phyloP scores from a whole-genome alignment of 2,329 filamentous ascomycete species.

The Colletotrichum sp. region DNA sequence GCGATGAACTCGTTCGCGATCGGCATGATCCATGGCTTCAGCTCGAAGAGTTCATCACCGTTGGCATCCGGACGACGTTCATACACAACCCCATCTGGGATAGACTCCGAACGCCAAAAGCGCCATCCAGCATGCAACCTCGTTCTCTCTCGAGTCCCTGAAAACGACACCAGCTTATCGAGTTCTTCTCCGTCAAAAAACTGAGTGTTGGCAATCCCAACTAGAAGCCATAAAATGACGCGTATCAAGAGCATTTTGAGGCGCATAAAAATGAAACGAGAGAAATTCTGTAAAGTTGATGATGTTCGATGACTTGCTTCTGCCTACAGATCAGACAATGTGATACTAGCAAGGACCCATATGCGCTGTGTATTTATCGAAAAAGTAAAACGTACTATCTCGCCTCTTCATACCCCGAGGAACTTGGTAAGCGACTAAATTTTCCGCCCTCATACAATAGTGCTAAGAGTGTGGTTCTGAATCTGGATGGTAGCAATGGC shows the following conservation, averaged over 20 bases:
- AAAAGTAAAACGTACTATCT: background rate
- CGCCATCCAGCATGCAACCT: slow-evolving; percentile 33
- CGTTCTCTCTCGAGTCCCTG: background rate
- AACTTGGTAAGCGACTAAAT: background rate
- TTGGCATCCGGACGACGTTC: background rate
- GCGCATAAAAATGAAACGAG: too few species aligned
- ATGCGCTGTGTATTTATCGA: background rate
- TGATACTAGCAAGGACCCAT: background rate
- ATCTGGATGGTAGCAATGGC: background rate
- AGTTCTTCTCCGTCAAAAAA: background rate
- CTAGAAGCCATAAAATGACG: background rate
- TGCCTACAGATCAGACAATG: background rate
- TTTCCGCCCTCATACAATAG: background rate
- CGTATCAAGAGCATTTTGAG: background rate
- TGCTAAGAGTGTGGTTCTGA: background rate
- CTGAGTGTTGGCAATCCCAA: background rate
- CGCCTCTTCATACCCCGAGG: background rate
- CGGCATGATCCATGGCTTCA: slow-evolving; percentile 46
- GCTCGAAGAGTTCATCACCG: background rate
- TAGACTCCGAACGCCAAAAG: slow-evolving; percentile 37
- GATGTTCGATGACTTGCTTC: background rate
- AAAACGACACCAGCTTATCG: background rate
- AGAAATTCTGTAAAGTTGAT: background rate
- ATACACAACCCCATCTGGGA: slow-evolving; percentile 36
- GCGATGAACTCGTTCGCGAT: slow-evolving; percentile 31